Evolutionary conservation across 73 alveolate species (phyloP), one percentile per base, ranked within the genome.

Genomic region (Paramecium tetraurelia): DNA sequence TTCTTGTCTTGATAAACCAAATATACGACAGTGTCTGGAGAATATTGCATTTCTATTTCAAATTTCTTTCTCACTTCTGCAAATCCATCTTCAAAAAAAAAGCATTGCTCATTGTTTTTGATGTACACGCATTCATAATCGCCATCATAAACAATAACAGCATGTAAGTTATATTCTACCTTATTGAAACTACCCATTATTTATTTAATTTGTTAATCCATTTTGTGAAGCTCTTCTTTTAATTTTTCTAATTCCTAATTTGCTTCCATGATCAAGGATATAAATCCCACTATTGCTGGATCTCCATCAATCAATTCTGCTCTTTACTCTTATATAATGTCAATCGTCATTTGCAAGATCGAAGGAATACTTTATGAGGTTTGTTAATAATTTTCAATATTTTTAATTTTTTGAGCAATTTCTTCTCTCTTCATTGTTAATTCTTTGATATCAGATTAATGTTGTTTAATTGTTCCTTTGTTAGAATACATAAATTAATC

Each of bases 51-150:
- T 8, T 80, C 75, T 3, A 80, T 46, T 21, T 80, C 90, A 80
- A 80, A 80, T 44, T 46, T 27, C 41, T 80, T 48, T 35, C 57
- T 80, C 9, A 80, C 14, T 48, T 80, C 90, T 18, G 18, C 90
- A 80, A 22, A 41, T 3, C 90, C 57, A 48, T 80, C 90, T 46
- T 80, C 90, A 44, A 41, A 80, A 80, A 41, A 80, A 35, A 41
- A 44, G 14, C 76, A 80, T 31, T 33, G 46, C 5, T 80, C 50
- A 38, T 46, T 80, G 9, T 48, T 44, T 3, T 24, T 41, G 5
- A 80, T 80, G 43, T 80, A 80, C 22, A 27, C 70, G 27, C 90
- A 44, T 46, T 80, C 90, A 27, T 80, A 80, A 27, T 80, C 90
- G 0, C 90, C 90, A 10, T 80, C 90, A 31, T 33, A 40, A 4